A percentile compares a stretch with the other conserved stretches of the same genome.
phyloP scores from a whole-genome alignment of 129 eudicot species.

The Pulicaria dysenterica region DNA sequence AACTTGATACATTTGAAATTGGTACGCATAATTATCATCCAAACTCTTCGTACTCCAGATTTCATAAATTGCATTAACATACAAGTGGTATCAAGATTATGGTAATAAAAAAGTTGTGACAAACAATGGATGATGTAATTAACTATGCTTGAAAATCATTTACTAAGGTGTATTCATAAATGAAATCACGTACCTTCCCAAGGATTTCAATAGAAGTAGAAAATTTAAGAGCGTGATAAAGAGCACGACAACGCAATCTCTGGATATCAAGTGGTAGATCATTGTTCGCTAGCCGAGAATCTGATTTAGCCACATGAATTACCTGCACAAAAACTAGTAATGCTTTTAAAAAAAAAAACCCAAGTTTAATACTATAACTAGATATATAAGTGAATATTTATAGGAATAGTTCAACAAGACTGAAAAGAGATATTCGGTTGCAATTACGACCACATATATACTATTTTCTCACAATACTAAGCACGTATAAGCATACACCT shows the following conservation, averaged over 20 bases:
- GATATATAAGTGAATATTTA: no score
- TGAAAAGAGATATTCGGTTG: no score
- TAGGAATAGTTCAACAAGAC: no score
- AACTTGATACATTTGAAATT: neutral
- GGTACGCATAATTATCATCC: slow-evolving; percentile 20
- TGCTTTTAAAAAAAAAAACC: neutral
- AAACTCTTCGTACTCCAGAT: slow-evolving; percentile 3
- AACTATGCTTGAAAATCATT: slow-evolving; percentile 18
- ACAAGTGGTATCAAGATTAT: neutral
- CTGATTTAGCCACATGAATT: slow-evolving; percentile 93
- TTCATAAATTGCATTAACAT: neutral
- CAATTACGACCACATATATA: no score
- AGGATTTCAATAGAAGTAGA: slow-evolving; percentile 78
- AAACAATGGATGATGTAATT: neutral
- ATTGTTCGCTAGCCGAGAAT: slow-evolving; percentile 93
- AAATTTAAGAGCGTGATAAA: slow-evolving; percentile 79
- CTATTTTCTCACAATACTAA: no score
- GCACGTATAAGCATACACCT: no score
- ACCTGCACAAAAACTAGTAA: slow-evolving; percentile 50
- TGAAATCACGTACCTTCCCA: slow-evolving; percentile 65
- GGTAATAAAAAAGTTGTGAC: neutral
- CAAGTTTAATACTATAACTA: no score
- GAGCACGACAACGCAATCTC: slow-evolving; percentile 90
- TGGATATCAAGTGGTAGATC: slow-evolving; percentile 93
- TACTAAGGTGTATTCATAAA: slow-evolving; percentile 14